Conservation (phyloP, 108 stramenopile genomes). For the Cyclotella sp. region DNA sequence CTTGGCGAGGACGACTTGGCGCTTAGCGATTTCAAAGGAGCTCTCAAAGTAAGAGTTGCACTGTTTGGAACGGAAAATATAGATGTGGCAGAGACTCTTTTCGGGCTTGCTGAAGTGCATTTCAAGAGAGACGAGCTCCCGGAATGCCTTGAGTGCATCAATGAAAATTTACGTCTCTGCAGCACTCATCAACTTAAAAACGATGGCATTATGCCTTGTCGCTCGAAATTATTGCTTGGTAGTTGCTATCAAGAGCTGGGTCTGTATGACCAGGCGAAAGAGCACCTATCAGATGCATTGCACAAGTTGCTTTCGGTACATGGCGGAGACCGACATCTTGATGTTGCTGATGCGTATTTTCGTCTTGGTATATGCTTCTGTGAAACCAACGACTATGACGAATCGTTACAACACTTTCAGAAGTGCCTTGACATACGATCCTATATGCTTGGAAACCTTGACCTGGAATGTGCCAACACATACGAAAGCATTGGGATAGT, state of each 20-base stretch:
- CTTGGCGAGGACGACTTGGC: constrained; percentile 37
- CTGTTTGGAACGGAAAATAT: constrained; percentile 44
- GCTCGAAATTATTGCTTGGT: constrained; percentile 46
- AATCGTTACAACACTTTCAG: constrained; percentile 45
- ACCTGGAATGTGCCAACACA: constrained; percentile 48
- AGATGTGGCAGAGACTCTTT: constrained; percentile 41
- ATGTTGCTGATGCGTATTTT: constrained; percentile 51
- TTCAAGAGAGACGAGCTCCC: constrained; percentile 44
- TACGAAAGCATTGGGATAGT: constrained; percentile 62
- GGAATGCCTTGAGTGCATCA: constrained; percentile 47
- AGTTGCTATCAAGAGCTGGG: constrained; percentile 50
- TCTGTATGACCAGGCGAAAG: constrained; percentile 31
- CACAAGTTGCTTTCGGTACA: constrained; percentile 27
- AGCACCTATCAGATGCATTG: constrained; percentile 32
- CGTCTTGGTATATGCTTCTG: constrained; percentile 48
- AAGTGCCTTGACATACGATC: constrained; percentile 43
- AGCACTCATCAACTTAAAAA: constrained; percentile 1
- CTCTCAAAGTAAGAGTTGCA: constrained; percentile 43
- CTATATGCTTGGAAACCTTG: constrained; percentile 37
- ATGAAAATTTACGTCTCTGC: constrained; percentile 44
- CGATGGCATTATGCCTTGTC: constrained; percentile 28
- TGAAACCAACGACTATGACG: constrained; percentile 35
- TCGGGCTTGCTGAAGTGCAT: constrained; percentile 47
- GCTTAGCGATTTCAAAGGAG: constrained; percentile 43
- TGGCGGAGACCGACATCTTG: constrained; percentile 37